phyloP scores from a whole-genome alignment of 164 flowering plant species.

The Sedum album region DNA sequence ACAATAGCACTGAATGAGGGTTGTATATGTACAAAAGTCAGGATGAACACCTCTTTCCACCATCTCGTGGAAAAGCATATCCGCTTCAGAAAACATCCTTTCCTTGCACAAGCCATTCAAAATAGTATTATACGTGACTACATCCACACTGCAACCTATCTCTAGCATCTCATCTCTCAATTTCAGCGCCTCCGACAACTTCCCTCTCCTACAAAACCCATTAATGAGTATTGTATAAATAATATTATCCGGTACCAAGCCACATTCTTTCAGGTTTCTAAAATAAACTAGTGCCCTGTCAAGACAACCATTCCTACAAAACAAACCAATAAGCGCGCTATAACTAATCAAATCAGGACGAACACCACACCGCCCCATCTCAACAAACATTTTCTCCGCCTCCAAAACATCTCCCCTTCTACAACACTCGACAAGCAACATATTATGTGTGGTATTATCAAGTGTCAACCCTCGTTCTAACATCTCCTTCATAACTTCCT shows the following conservation, averaged over 20 bases:
- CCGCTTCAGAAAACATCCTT: slow-evolving; percentile 61
- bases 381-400: slow-evolving; percentile 37
- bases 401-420: slow-evolving; percentile 33
- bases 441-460: slow-evolving; percentile 60
- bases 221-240: slow-evolving; percentile 73
- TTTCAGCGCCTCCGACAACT: slow-evolving; percentile 54
- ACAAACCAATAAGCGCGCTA: slow-evolving; percentile 56
- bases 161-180: slow-evolving; percentile 69
- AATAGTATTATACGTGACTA: slow-evolving; percentile 68
- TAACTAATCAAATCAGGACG: slow-evolving; percentile 69
- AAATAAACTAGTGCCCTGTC: slow-evolving; percentile 49
- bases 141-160: slow-evolving; percentile 55
- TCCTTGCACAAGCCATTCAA: slow-evolving; percentile 76
- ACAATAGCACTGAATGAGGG: slow-evolving; percentile 72
- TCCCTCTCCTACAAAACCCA: slow-evolving; percentile 60
- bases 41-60: slow-evolving; percentile 59
- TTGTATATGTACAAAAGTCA: slow-evolving; percentile 63
- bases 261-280: slow-evolving; percentile 41
- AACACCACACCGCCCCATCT: slow-evolving; percentile 39
- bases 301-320: slow-evolving; percentile 49
- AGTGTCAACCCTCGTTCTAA: slow-evolving; percentile 44
- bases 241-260: slow-evolving; percentile 65
- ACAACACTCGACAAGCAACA: slow-evolving; percentile 59
- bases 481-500: slow-evolving; percentile 52
- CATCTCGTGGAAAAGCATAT: slow-evolving; percentile 69